Evolutionary conservation across 306 rosid species (phyloP).

Genomic region (Trifolium repens): DNA sequence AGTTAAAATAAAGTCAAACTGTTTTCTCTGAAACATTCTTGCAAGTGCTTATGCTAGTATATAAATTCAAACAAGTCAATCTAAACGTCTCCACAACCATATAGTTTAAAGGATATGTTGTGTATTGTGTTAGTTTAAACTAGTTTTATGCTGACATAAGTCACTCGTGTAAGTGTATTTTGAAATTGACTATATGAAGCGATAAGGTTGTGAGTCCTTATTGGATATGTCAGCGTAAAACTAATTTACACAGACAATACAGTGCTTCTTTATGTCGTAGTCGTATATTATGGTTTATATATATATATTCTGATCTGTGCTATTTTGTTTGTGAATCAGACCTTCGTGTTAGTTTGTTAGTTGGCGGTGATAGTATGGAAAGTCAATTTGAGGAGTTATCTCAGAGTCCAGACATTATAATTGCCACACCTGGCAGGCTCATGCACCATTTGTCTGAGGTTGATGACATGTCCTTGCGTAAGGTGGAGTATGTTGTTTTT

Average conservation of each 20-base stretch:
- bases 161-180: not conserved
- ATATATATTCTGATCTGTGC: not conserved
- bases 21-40: not conserved
- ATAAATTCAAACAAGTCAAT: not conserved
- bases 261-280: not conserved
- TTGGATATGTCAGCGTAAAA: not conserved
- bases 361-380: conserved; percentile 98
- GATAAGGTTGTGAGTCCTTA: not conserved
- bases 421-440: conserved; percentile 97
- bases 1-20: too few species aligned
- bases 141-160: not conserved
- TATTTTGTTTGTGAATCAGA: conserved; percentile 47
- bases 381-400: conserved; percentile 85
- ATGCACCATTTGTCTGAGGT: conserved; percentile 93
- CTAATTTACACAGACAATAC: not conserved
- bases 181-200: not conserved
- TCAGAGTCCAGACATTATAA: conserved; percentile 82
- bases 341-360: conserved; percentile 83
- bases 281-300: not conserved
- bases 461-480: conserved; percentile 83
- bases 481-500: conserved; percentile 88
- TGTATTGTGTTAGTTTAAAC: not conserved
- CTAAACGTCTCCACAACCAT: not conserved
- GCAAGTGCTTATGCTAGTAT: not conserved
- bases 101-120: too few species aligned